Percentiles rank a stretch among this genome's conserved stretches.
Evolutionary conservation across 331 rosid species (phyloP).

Genomic region (Rosa hybrid): DNA sequence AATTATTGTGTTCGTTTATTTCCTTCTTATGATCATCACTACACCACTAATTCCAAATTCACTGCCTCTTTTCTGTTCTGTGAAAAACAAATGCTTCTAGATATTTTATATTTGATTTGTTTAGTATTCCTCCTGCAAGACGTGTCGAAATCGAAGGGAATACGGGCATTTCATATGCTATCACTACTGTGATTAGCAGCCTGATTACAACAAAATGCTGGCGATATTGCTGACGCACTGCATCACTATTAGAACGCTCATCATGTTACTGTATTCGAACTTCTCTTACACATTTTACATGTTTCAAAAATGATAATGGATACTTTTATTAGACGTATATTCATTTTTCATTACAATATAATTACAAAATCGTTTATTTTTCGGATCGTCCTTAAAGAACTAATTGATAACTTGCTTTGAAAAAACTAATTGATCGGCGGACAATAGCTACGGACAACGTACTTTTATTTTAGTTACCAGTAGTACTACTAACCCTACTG

Average conservation of each 20-base stretch:
- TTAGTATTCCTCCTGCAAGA: neutral
- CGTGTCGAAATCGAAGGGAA: neutral
- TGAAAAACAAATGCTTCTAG: neutral
- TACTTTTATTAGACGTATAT: neutral
- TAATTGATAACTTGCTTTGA: no score
- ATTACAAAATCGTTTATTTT: no score
- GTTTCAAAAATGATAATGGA: neutral
- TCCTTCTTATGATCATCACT: neutral
- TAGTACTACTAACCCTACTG: no score
- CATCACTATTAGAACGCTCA: neutral
- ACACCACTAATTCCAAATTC: neutral
- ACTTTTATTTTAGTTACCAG: no score
- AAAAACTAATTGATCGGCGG: no score
- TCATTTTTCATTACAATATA: no score
- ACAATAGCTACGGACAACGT: no score
- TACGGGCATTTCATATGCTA: neutral
- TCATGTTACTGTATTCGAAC: neutral
- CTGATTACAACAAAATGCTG: neutral
- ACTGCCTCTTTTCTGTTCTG: neutral
- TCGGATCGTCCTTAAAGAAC: neutral
- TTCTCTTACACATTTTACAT: neutral
- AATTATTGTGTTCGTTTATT: slow-evolving; percentile 20
- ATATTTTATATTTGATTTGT: neutral
- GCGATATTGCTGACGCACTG: neutral
- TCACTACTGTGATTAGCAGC: neutral